Evolutionary conservation across 768 basidiomycete species (phyloP).

Genomic region (Lentinus brumalis): DNA sequence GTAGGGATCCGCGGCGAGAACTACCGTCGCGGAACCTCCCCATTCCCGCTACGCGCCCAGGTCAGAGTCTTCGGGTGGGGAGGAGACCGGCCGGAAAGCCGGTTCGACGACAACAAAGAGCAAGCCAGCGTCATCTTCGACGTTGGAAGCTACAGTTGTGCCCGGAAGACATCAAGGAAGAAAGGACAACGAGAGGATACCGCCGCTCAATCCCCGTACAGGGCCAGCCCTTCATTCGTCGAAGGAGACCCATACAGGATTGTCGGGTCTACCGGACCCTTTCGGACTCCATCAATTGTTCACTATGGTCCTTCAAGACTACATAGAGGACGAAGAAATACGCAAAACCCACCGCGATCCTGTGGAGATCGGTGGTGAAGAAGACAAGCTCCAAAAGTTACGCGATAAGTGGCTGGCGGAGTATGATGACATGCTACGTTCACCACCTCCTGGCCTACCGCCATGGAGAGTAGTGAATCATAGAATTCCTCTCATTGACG

Average conservation of each 20-base stretch:
- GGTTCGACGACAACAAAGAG: background rate
- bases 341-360: background rate
- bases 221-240: background rate
- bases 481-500: slow-evolving; percentile 41
- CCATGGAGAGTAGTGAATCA: slow-evolving; percentile 44
- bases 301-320: background rate
- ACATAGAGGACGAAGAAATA: background rate
- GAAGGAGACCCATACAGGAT: background rate
- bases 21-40: background rate
- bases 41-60: background rate
- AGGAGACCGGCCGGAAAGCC: background rate
- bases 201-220: background rate
- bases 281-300: background rate
- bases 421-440: slow-evolving; percentile 21
- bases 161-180: background rate
- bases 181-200: background rate
- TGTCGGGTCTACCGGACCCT: background rate
- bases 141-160: too few relatives aligned
- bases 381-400: background rate
- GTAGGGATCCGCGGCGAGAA: background rate
- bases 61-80: background rate
- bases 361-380: background rate
- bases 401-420: slow-evolving; percentile 8
- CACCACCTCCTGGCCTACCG: slow-evolving; percentile 31
- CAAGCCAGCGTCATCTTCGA: background rate